Conservation (phyloP, 495 filamentous ascomycete genomes). For the Aspergillus conjunctus region DNA sequence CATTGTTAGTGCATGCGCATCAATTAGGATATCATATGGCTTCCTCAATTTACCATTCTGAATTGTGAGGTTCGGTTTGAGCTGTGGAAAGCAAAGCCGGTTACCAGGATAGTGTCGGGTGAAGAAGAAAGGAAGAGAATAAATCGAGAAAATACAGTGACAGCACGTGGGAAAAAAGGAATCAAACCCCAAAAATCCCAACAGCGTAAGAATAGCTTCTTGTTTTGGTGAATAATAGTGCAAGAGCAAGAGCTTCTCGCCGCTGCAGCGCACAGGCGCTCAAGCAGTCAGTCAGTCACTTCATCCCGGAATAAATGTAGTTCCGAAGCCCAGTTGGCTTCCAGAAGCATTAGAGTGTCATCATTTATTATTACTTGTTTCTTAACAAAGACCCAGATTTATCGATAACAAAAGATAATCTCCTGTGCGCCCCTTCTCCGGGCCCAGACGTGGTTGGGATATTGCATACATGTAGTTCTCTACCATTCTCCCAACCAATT, state of each 20-base stretch:
- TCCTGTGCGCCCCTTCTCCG: neutral
- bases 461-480: slow-evolving; percentile 17
- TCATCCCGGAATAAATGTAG: slow-evolving; percentile 35
- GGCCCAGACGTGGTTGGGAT: neutral
- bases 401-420: slow-evolving; percentile 1
- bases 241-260: neutral
- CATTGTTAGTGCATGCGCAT: slow-evolving; percentile 8
- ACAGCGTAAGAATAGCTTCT: neutral
- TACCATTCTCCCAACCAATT: neutral
- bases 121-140: neutral
- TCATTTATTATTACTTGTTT: neutral
- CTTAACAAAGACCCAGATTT: neutral
- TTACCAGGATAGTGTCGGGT: neutral
- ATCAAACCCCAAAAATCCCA: too few species aligned
- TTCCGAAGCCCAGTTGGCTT: slow-evolving; percentile 27
- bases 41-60: slow-evolving; percentile 23
- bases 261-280: neutral
- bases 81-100: neutral
- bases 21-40: neutral
- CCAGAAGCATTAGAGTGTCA: neutral
- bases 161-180: neutral
- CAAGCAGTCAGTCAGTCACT: slow-evolving; percentile 15
- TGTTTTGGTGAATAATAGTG: neutral
- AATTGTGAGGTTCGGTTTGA: neutral
- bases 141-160: too few species aligned